Evolutionary conservation across 805 yeast genomes (phyloP).

Genomic region (Teunomyces tritomae): DNA sequence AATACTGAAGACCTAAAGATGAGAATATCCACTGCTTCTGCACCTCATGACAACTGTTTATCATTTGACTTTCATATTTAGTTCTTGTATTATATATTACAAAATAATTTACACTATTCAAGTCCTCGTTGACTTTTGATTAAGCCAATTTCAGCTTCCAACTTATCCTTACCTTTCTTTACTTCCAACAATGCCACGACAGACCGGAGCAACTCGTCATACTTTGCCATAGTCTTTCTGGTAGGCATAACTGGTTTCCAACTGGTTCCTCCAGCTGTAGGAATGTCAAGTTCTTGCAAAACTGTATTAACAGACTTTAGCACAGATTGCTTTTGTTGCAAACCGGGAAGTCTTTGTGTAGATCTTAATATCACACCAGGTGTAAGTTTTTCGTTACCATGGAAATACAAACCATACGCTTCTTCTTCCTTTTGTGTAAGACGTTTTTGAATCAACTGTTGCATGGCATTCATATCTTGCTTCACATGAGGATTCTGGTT

Average conservation of each 20-base stretch:
- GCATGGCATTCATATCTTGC: conserved; percentile 38
- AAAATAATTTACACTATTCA: conserved; percentile 7
- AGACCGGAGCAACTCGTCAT: conserved; percentile 69
- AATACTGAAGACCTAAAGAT: neutral
- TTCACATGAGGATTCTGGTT: conserved; percentile 22
- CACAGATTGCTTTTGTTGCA: conserved; percentile 61
- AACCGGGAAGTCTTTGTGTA: conserved; percentile 43
- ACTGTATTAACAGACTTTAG: conserved; percentile 70
- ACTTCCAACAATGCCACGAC: conserved; percentile 75
- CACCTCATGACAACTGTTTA: neutral
- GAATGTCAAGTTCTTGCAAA: conserved; percentile 75
- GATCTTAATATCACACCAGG: conserved; percentile 87
- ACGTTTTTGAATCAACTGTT: conserved; percentile 48
- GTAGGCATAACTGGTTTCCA: conserved; percentile 88
- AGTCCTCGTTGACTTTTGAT: conserved; percentile 42
- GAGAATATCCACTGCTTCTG: neutral
- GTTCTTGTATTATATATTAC: neutral
- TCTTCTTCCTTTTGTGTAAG: conserved; percentile 77
- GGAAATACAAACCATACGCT: conserved; percentile 78
- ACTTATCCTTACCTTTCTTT: conserved; percentile 82
- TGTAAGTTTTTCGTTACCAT: conserved; percentile 60
- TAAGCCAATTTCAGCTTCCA: conserved; percentile 67
- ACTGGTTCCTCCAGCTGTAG: conserved; percentile 50
- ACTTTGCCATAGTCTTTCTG: conserved; percentile 67
- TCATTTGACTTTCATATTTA: conserved; percentile 3